Evolutionary conservation across 257 asterid species (phyloP).

Genomic region (Paulownia fortunei): DNA sequence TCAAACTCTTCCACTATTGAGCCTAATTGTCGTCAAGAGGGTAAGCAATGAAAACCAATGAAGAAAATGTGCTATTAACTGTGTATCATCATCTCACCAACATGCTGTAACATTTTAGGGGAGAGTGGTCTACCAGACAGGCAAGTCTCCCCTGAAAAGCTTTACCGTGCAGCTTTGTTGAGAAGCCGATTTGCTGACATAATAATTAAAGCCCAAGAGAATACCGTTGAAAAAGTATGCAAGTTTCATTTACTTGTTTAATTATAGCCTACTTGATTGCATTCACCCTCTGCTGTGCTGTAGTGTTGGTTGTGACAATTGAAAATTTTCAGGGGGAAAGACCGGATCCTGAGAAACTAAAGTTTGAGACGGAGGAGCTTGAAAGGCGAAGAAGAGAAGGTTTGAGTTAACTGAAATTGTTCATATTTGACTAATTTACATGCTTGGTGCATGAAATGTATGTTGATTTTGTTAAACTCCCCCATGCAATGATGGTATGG

Average conservation of each 20-base stretch:
- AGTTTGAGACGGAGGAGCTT: constrained; percentile 71
- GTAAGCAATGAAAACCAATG: constrained; percentile 68
- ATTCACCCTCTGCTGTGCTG: neutral
- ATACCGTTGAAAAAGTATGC: constrained; percentile 58
- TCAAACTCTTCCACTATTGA: constrained; percentile 45
- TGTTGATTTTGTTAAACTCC: neutral
- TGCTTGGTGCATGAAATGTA: constrained; percentile 3
- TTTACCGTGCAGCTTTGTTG: constrained; percentile 82
- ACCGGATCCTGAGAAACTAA: constrained; percentile 66
- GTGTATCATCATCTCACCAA: constrained; percentile 62
- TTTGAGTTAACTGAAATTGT: constrained; percentile 30
- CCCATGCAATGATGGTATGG: constrained; percentile 2
- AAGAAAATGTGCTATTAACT: constrained; percentile 62
- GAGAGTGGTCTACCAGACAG: constrained; percentile 73
- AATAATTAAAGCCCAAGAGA: constrained; percentile 79
- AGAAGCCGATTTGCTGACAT: constrained; percentile 77
- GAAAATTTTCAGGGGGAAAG: constrained; percentile 56
- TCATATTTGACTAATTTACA: neutral
- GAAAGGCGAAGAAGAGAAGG: constrained; percentile 80
- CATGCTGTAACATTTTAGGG: constrained; percentile 69
- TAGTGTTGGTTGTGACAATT: constrained; percentile 20
- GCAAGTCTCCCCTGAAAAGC: constrained; percentile 85
- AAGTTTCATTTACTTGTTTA: constrained; percentile 4
- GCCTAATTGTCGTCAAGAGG: constrained; percentile 54
- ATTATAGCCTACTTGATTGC: constrained; percentile 18